Evolutionary conservation across 345 rosid species (phyloP), one percentile per base, ranked within the genome.

Genomic region (Diplotaxis tenuifolia): DNA sequence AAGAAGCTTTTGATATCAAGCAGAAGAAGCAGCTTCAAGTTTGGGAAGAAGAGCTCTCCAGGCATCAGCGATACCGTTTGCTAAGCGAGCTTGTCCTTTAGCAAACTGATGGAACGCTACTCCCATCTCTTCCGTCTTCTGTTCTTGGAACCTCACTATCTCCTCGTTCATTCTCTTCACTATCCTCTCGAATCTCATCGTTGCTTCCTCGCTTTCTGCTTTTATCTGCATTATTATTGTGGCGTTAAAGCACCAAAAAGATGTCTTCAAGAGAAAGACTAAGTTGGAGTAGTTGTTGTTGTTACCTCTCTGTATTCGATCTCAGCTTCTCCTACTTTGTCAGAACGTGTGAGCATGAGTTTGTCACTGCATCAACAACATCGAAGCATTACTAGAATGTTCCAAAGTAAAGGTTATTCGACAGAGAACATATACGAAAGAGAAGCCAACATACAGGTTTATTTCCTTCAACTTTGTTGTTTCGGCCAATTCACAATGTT

Each of bases 31-130:
- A 77, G 94, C 84, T 83, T 95, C 99, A 14, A 92, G 92, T 81
- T 89, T 95, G 10, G 97, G 97, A 71, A 95, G 97, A 76, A 95
- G 98, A 79, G 93, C 79, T 83, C 97, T 84, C 99, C 99, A 95
- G 2, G 98, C 94, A 74, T 90, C 99, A 0, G 98, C 98, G 4
- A 90, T 72, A 57, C 81, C 81, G 64, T 74, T 92, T 6, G 99
- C 98, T 74, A 95, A 80, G 9, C 87, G 96, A 12, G 96, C 90
- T 82, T 95, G 99, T 67, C 99, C 99, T 80, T 84, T 86, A 0
- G 98, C 94, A 78, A 95, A 92, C 72, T 92, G 90, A 53, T 95
- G 97, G 82, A 92, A 95, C 2, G 91, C 98, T 0, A 89, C 76
- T 56, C 97, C 94, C 89, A 92, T 90, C 45, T 95, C 99, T 66